phyloP scores from a whole-genome alignment of 1,284 basidiomycete genomes.

The Puccinia horiana region DNA sequence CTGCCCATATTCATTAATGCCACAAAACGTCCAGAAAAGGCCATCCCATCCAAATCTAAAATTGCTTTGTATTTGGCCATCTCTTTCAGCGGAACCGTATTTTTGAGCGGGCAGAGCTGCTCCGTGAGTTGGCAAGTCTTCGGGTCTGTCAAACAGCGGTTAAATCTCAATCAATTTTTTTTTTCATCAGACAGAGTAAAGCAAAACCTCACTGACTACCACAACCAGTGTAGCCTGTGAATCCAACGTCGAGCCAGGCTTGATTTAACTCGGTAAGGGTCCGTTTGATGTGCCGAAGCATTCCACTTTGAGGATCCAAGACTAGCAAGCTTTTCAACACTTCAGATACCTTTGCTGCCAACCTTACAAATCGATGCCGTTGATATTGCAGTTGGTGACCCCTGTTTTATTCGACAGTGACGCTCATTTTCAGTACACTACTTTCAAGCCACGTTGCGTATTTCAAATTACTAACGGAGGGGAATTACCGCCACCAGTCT shows the following conservation, averaged over 20 bases:
- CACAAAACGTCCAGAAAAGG: slow-evolving; percentile 48
- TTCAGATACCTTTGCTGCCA: slow-evolving; percentile 38
- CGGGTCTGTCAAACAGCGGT: slow-evolving; percentile 6
- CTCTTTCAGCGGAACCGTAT: slow-evolving; percentile 41
- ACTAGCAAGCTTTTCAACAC: slow-evolving; percentile 35
- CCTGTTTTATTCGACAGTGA: neutral
- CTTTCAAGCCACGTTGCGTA: neutral
- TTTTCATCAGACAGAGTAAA: neutral
- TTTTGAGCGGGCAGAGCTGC: slow-evolving; percentile 39
- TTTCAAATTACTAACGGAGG: slow-evolving; percentile 44
- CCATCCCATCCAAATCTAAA: slow-evolving; percentile 49
- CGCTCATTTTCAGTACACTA: neutral
- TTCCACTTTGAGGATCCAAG: slow-evolving; percentile 3
- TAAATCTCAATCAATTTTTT: neutral
- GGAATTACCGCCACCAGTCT: slow-evolving; percentile 49
- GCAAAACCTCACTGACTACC: slow-evolving; percentile 26
- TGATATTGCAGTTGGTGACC: slow-evolving; percentile 48
- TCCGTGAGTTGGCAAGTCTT: slow-evolving; percentile 34
- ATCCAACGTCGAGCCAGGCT: slow-evolving; percentile 47
- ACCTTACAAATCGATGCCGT: slow-evolving; percentile 46
- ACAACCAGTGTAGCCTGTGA: slow-evolving; percentile 48
- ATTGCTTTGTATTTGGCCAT: slow-evolving; percentile 48
- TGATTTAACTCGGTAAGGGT: slow-evolving; percentile 44
- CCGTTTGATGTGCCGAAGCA: slow-evolving; percentile 37
- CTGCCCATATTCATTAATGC: slow-evolving; percentile 49